Percentiles rank a stretch among this genome's conserved stretches.
These are phyloP conservation scores for Aureobasidium lini DNA, from an alignment of 2,329 filamentous ascomycete genomes.

Conservation along the genomic window DNA sequence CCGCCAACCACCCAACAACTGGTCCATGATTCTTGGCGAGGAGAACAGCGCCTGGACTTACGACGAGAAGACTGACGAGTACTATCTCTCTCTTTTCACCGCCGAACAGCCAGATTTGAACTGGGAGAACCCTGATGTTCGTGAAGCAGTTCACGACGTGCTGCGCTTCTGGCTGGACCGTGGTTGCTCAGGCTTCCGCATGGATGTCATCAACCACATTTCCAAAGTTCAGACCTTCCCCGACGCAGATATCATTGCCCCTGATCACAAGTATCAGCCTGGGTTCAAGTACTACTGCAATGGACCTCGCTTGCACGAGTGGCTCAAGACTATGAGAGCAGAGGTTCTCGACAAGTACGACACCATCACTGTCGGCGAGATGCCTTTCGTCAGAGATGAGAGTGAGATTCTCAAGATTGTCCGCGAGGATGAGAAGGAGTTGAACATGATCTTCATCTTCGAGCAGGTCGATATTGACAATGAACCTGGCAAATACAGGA, in stretches of 20 bases:
- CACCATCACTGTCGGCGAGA: constrained; percentile 54
- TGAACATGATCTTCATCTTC: constrained; percentile 45
- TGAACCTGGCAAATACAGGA: constrained; percentile 24
- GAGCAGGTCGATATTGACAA: constrained; percentile 37
- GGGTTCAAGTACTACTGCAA: constrained; percentile 47
- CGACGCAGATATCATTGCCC: constrained; percentile 35
- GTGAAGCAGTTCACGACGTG: constrained; percentile 39
- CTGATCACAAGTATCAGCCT: constrained; percentile 38
- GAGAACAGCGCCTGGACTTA: constrained; percentile 34
- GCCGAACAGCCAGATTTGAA: constrained; percentile 42
- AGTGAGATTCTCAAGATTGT: constrained; percentile 37
- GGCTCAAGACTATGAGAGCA: constrained; percentile 45
- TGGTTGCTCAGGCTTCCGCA: constrained; percentile 40
- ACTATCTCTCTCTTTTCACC: constrained; percentile 41
- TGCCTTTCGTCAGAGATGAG: constrained; percentile 46
- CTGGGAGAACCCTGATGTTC: constrained; percentile 40
- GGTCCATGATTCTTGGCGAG: constrained; percentile 33
- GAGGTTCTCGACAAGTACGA: constrained; percentile 47
- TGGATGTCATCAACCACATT: constrained; percentile 44
- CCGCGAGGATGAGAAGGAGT: constrained; percentile 32
- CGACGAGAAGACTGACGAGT: constrained; percentile 40
- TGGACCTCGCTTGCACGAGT: constrained; percentile 52
- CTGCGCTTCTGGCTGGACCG: constrained; percentile 43
- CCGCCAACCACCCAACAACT: constrained; percentile 52
- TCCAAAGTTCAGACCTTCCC: constrained; percentile 37